Percentiles rank a stretch among this genome's conserved stretches.
Conservation (phyloP, 1,284 basidiomycete genomes). For the Inonotus obliquus region DNA sequence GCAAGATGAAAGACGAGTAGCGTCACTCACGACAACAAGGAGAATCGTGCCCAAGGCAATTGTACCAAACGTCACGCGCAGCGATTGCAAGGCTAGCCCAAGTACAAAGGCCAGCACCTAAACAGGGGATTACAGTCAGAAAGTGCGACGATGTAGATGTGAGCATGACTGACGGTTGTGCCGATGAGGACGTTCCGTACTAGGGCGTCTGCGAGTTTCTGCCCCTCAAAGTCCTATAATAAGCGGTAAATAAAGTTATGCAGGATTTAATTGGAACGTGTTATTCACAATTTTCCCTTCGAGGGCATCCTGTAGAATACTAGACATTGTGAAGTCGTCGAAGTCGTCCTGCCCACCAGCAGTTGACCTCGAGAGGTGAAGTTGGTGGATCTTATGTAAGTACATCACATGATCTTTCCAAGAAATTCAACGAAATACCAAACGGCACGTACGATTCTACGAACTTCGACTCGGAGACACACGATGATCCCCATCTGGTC, state of each 20-base stretch:
- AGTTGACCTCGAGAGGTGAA: neutral
- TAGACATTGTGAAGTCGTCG: neutral
- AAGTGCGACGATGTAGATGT: neutral
- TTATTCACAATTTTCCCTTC: neutral
- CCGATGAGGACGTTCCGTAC: conserved; percentile 36
- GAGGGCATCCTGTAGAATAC: neutral
- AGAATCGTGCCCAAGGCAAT: conserved; percentile 43
- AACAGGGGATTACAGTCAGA: conserved; percentile 16
- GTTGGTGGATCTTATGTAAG: too few relatives aligned
- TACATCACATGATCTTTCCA: too few relatives aligned
- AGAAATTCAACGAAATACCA: too few relatives aligned
- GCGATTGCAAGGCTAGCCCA: conserved; percentile 57
- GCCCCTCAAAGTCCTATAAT: conserved; percentile 68
- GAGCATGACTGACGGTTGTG: conserved; percentile 26
- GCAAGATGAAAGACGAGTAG: neutral
- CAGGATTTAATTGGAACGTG: neutral
- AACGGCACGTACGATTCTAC: too few relatives aligned
- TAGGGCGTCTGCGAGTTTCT: conserved; percentile 54
- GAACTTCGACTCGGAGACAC: too few relatives aligned
- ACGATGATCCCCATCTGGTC: too few relatives aligned
- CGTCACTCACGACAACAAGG: conserved; percentile 49
- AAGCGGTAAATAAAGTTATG: neutral
- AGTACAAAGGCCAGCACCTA: conserved; percentile 61
- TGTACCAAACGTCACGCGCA: conserved; percentile 53
- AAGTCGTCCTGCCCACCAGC: neutral